Evolutionary conservation across 352 stramenopile species (phyloP), one percentile per base, ranked within the genome.

Genomic region (Pilasporangium apinafurcum): DNA sequence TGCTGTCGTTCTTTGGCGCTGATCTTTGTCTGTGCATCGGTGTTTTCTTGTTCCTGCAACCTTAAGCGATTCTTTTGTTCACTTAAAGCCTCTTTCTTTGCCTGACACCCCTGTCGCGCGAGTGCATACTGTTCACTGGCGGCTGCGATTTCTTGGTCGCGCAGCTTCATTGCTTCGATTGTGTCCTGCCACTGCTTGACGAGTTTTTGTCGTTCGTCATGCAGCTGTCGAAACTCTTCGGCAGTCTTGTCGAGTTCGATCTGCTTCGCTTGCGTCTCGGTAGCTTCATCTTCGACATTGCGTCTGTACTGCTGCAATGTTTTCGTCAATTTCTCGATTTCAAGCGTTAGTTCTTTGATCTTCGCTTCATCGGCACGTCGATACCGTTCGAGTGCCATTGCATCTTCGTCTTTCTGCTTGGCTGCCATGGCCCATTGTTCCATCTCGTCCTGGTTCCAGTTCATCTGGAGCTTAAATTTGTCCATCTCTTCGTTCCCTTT

Each of bases 381-480:
- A 56, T 98, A 98, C 25, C 90, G 82, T 60, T 98, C 83, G 12
- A 98, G 68, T 28, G 90, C 84, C 29, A 96, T 57, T 24, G 88
- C 83, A 59, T 98, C 95, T 34, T 98, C 93, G 48, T 98, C 95
- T 45, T 98, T 98, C 52, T 98, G 95, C 51, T 91, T 91, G 16
- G 89, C 85, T 20, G 95, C 92, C 54, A 96, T 81, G 6, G 91
- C 79, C 95, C 95, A 98, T 68, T 98, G 92, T 67, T 98, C 92
- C 53, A 98, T 89, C 56, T 98, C 92, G 48, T 98, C 93, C 56
- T 98, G 95, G 63, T 98, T 98, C 89, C 90, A 98, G 68, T 98
- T 98, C 84, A 98, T 97, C 74, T 97, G 79, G 17, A 96, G 66
- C 62, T 97, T 98, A 53, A 98, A 97, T 46, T 86, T 77, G 60